Base-by-base conservation (phyloP, 306 rosid genomes). In the Benincasa hispida region DNA sequence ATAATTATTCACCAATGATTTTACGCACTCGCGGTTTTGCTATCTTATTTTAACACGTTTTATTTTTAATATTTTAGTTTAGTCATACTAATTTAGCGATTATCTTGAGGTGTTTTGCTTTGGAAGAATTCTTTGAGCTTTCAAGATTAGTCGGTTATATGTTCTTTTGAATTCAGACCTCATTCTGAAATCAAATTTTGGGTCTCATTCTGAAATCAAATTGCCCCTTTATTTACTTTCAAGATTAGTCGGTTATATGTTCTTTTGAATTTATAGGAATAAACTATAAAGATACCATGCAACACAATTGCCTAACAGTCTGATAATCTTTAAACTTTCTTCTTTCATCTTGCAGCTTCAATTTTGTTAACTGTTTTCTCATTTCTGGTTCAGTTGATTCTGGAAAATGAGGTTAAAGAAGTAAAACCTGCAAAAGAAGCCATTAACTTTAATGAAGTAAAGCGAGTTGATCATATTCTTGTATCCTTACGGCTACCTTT, bases 381-480 rank as follows among this genome's bases (percentile, higher is more conserved):
- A 37, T 82, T 70, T 80, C 73, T 82, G 84, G 82, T 76, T 77
- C 87, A 83, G 96, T 82, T 73, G 98, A 91, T 72, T n/a, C n/a
- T n/a, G n/a, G n/a, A n/a, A n/a, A n/a, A n/a, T n/a, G n/a, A n/a
- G n/a, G n/a, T n/a, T n/a, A 82, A 67, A 18, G 94, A 91, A 74
- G 25, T 93, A 55, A 91, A 93, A 90, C 84, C 74, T 80, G 74
- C 10, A 68, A 91, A 87, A 82, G 94, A 90, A 88, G 81, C 85
- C 42, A 83, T 93, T 75, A 89, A 91, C 67, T 61, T 87, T 19
- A 88, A 90, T 85, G 94, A 93, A 85, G 75, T 90, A 27, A 90
- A 82, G 84, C 94, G 89, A 76, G 88, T 90, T 54, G 93, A 93
- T 86, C 96, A 79, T 77, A 90, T 91, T 82, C 90, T 93, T 77